Evolutionary conservation across 1,284 basidiomycete genomes (phyloP), one percentile per base, ranked within the genome.

Genomic region (Hortiboletus rubellus): DNA sequence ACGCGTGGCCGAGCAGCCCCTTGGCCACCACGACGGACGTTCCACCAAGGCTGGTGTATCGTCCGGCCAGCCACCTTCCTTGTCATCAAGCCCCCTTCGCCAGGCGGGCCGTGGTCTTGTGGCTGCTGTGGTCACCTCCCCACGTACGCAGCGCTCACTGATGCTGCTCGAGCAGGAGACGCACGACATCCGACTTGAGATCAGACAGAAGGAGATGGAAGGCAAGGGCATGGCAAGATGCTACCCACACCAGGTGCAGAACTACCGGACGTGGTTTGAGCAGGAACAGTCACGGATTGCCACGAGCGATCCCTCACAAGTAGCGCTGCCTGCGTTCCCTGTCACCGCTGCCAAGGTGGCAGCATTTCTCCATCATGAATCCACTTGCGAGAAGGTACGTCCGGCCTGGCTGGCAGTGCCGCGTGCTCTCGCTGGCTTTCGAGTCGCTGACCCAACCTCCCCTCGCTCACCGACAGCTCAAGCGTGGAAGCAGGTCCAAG

Each of bases 261-360:
- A 46, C 36, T 59, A 59, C 34, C 17, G 9, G 2, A 24, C 30
- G 3, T 59, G 46, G 58, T 59, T 52, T 5, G 37, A 59, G 40
- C 4, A 27, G n/a, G 50, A 56, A 22, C 47, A 56, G 58, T 3
- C 14, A 0, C 14, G 9, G 22, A 42, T 55, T 6, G 40, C 50
- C 24, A 24, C 22, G 1, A 7, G 11, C 9, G 37, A 55, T 14
- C 43, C 30, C 5, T 46, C 31, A 3, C 8, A 18, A 1, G 43
- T 15, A 2, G 36, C 31, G 2, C 52, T 58, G 31, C 34, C 56
- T 33, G 17, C 44, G 6, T 54, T 58, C 15, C 52, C 52, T 5
- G 18, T 57, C 45, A 66, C 61, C 2, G 58, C 62, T 1, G 61
- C 65, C 12, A 69, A 66, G 42, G 62, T 61, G n/a, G 60, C 53